Conservation (phyloP, 2,329 filamentous ascomycete species). For the Diaporthe sp. region DNA sequence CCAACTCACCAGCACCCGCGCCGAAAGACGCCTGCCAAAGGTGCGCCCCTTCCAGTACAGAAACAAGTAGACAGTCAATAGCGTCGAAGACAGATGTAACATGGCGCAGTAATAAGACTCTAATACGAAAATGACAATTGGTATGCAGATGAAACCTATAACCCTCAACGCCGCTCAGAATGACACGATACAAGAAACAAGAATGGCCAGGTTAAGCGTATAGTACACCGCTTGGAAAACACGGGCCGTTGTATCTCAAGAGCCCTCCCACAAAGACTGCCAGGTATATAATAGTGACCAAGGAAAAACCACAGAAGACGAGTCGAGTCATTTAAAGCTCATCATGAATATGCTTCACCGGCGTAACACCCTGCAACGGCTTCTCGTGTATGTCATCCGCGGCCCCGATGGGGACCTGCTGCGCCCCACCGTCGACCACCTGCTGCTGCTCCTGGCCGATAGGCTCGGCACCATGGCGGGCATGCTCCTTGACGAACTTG, state of each 20-base stretch:
- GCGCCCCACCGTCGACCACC: conserved; percentile 63
- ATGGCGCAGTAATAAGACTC: neutral
- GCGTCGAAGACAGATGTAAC: neutral
- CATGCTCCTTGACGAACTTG: conserved; percentile 94
- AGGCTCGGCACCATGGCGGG: conserved; percentile 85
- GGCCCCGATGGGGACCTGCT: conserved; percentile 61
- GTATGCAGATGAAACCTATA: conserved; percentile 10
- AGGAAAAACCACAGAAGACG: neutral
- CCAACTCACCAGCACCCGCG: no score
- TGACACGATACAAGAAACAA: neutral
- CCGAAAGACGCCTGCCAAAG: no score
- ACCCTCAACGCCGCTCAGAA: conserved; percentile 3
- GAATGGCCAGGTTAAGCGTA: neutral
- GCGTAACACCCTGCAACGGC: conserved; percentile 44
- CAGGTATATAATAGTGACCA: conserved; percentile 1
- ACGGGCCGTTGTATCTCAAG: neutral
- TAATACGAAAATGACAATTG: neutral
- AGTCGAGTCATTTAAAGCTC: conserved; percentile 74
- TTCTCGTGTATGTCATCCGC: conserved; percentile 63
- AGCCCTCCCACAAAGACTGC: neutral
- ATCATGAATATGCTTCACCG: conserved; percentile 66
- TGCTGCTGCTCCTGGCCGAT: conserved; percentile 68
- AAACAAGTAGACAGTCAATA: neutral
- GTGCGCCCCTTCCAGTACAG: no score
- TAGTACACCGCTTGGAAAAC: neutral